Evolutionary conservation across 176 grass and related monocot species (phyloP).

Genomic region (Avena atlantica): DNA sequence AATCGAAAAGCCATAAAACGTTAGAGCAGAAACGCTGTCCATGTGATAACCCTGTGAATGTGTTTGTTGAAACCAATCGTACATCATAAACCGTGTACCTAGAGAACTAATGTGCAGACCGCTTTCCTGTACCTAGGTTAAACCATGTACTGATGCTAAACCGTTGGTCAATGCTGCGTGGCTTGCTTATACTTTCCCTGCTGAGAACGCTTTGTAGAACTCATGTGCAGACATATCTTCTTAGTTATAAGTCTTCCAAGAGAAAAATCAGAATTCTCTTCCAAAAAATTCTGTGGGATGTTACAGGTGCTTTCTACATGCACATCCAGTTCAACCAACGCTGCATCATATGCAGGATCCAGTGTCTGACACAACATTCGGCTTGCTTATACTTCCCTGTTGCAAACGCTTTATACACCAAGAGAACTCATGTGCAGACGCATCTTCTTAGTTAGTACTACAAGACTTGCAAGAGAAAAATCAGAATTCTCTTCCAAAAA

Average conservation of each 20-base stretch:
- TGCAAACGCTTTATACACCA: no score
- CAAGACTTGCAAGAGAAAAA: background rate
- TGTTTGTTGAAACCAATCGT: background rate
- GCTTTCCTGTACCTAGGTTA: no score
- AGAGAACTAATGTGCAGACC: no score
- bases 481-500: background rate
- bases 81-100: background rate
- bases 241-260: background rate
- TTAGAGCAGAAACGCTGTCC: conserved; percentile 24
- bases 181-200: background rate
- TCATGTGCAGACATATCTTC: background rate
- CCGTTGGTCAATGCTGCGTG: background rate
- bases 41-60: background rate
- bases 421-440: background rate
- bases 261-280: background rate
- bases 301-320: conserved; percentile 47
- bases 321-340: background rate
- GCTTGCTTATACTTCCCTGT: no score
- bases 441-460: background rate
- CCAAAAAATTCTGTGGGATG: conserved; percentile 2
- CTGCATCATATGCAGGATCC: background rate
- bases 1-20: conserved; percentile 31
- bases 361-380: background rate
- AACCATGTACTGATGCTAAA: background rate
- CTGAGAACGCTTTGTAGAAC: background rate